Base-by-base conservation (phyloP, 352 stramenopile genomes). In the Phytopythium oedochilum region DNA sequence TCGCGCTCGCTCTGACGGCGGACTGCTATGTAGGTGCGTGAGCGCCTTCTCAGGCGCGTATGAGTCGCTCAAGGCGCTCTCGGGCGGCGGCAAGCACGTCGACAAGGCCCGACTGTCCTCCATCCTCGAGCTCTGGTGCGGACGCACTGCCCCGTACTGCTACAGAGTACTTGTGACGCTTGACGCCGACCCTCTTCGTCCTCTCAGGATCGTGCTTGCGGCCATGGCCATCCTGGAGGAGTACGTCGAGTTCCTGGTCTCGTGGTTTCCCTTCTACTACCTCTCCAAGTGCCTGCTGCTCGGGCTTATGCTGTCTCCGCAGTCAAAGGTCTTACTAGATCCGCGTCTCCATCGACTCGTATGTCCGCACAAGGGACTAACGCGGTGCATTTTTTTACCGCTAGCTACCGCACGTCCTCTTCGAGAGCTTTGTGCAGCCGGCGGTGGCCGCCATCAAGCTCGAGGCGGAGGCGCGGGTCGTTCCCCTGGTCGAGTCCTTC, bases 241-340 rank as follows among this genome's bases (percentile, higher is more conserved):
- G 40, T 89, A 89, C 54, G 45, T 85, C 5, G 79, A 87, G 59
- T 72, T 86, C 35, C 73, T 88, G 46, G 64, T 89, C 32, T 86
- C 76, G 14, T 89, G 78, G 78, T 70, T 90, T 29, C 79, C 79
- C 22, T 86, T 89, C 42, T 90, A 83, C 62, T 90, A 87, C 53
- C 55, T 90, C 20, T 84, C 84, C 77, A 90, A 90, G 62, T 86
- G 77, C 45, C 39, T 66, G 38, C 58, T 88, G 23, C 56, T 88
- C 28, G 75, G 68, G 2, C 61, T 90, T 15, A 46, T 88, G 54
- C 60, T 90, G 40, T 70, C 70, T 35, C 79, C 79, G 36, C 81
- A 72, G 53, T 77, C 75, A 47, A 83, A 90, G 42, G 79, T 84
- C 49, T 1, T 43, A 5, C 23, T 5, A 15, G 38, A n/a, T 4